A percentile compares a stretch with the other conserved stretches of the same genome.
Evolutionary conservation across 1,284 basidiomycete species (phyloP).

Genomic region (Mycena citricolor): DNA sequence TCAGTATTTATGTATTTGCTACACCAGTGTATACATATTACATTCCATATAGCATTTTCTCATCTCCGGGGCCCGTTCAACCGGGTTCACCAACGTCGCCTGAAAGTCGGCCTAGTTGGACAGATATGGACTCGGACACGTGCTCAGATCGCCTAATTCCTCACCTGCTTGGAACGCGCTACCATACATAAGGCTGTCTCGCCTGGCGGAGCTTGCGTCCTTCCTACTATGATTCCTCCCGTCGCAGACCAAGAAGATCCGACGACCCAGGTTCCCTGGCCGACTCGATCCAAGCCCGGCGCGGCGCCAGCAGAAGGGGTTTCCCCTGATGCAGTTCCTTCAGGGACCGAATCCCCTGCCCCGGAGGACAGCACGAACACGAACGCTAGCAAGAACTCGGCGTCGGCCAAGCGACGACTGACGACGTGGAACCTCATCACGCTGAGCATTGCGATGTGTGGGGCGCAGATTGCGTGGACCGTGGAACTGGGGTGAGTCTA

Average conservation of each 20-base stretch:
- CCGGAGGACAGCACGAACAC: constrained; percentile 24
- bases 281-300: constrained; percentile 45
- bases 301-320: constrained; percentile 24
- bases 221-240: constrained; percentile 51
- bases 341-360: constrained; percentile 26
- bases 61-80: too few relatives aligned
- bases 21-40: constrained; percentile 21
- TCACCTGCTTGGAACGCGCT: too few relatives aligned
- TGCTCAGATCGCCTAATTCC: too few relatives aligned
- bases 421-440: constrained; percentile 76
- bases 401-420: constrained; percentile 39
- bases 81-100: too few relatives aligned
- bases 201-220: constrained; percentile 1
- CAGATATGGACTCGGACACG: too few relatives aligned
- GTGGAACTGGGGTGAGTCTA: constrained; percentile 78
- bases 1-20: constrained; percentile 25
- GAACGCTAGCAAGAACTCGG: constrained; percentile 26
- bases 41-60: too few relatives aligned
- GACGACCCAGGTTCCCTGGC: constrained; percentile 76
- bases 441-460: constrained; percentile 81
- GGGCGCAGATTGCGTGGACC: constrained; percentile 92
- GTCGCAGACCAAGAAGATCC: constrained; percentile 65
- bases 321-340: constrained; percentile 6
- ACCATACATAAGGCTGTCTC: constrained; percentile 13
- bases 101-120: too few relatives aligned